Base-by-base conservation (phyloP, 2,329 filamentous ascomycete species). In the Orbilia ellipsospora region DNA sequence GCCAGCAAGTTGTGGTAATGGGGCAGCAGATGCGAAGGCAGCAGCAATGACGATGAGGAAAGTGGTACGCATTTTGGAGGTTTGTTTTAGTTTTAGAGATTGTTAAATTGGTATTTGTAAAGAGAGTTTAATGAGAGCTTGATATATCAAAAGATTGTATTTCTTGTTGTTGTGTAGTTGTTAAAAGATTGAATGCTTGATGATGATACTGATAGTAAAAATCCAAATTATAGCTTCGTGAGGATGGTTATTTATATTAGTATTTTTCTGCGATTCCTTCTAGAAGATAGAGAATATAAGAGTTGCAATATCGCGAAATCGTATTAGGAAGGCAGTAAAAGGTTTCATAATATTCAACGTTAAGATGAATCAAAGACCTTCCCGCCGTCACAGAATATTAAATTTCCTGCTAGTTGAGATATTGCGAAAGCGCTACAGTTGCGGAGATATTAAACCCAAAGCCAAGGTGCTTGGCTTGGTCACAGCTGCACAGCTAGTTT, bases 21-120 rank as follows among this genome's bases (percentile, higher is more conserved):
- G 59, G 5, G 52, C 13, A 16, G 60, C 67, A 16, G 66, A 63
- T 1, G 54, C 52, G 26, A 51, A 40, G 16, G 67, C 54, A 2
- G 60, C 59, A 42, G 52, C 54, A 16, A 51, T n/a, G 28, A 72
- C 57, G 60, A 72, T 15, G 51, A 61, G 23, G 51, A 64, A 16
- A 50, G 67, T 52, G 42, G 51, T 8, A 10, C 42, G 67, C 67
- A 72, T 72, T 60, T 56, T 59, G 40, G 8, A 42, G 16, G 23
- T 28, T 36, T 36, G 5, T 36, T 36, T 36, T 7, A 36, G 31
- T 7, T 55, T 55, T 52, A 2, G 20, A 5, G 13, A 36, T 55
- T 26, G 13, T 28, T 52, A 13, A 26, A 18, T 52, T 6, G 7
- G 13, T n/a, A 48, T 15, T 48, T 18, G 44, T 48, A 10, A 13